phyloP scores from a whole-genome alignment of 2,329 filamentous ascomycete species.

The Pezicula radicicola region DNA sequence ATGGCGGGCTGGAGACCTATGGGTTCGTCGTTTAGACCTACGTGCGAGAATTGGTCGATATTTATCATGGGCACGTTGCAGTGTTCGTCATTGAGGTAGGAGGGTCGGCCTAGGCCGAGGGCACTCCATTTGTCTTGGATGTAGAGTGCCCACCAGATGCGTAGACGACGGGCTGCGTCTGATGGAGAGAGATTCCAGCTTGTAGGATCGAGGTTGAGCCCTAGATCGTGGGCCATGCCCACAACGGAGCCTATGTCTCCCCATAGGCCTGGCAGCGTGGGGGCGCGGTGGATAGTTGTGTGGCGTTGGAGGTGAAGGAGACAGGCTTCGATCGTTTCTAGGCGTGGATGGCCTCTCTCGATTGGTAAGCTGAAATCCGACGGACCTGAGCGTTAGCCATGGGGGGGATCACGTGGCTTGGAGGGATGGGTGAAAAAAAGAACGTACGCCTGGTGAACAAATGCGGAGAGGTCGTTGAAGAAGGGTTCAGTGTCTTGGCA shows the following conservation, averaged over 20 bases:
- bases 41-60: slow-evolving; percentile 31
- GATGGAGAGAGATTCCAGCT: slow-evolving; percentile 24
- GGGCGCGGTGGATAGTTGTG: slow-evolving; percentile 7
- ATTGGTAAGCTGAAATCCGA: slow-evolving; percentile 21
- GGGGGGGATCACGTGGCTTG: neutral
- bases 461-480: slow-evolving; percentile 13
- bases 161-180: slow-evolving; percentile 38
- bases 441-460: slow-evolving; percentile 18
- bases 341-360: slow-evolving; percentile 16
- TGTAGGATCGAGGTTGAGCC: slow-evolving; percentile 24
- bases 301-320: slow-evolving; percentile 18
- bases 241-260: slow-evolving; percentile 14
- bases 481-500: slow-evolving; percentile 13
- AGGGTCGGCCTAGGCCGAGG: slow-evolving; percentile 53
- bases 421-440: neutral
- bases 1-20: slow-evolving; percentile 13
- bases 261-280: slow-evolving; percentile 12
- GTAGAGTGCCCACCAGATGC: slow-evolving; percentile 62
- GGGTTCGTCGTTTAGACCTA: slow-evolving; percentile 26
- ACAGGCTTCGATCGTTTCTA: slow-evolving; percentile 22
- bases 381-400: neutral
- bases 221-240: slow-evolving; percentile 25
- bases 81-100: slow-evolving; percentile 29
- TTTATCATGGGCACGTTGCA: slow-evolving; percentile 39
- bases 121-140: slow-evolving; percentile 64